Percentiles rank a stretch among this genome's conserved stretches.
phyloP scores from a whole-genome alignment of 2,329 filamentous ascomycete species.

The Apiospora malaysiana region DNA sequence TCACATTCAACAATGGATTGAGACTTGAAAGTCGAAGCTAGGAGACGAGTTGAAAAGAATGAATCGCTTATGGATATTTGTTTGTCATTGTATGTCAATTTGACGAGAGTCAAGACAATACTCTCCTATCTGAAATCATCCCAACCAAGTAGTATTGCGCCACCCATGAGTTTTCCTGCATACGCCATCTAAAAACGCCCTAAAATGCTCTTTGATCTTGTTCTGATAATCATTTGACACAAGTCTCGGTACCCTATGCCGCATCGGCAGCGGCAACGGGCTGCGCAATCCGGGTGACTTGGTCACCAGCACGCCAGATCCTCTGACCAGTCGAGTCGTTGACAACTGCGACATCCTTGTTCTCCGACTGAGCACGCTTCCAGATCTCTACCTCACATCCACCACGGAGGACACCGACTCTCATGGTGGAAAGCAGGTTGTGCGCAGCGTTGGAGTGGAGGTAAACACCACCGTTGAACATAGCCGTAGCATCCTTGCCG shows the following conservation, averaged over 20 bases:
- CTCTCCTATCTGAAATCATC: background rate
- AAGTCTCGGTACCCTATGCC: constrained; percentile 50
- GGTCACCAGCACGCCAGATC: constrained; percentile 75
- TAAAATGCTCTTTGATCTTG: constrained; percentile 1
- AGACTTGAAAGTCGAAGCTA: background rate
- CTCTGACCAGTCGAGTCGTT: constrained; percentile 73
- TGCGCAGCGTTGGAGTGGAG: constrained; percentile 72
- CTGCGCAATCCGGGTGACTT: constrained; percentile 76
- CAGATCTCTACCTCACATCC: constrained; percentile 73
- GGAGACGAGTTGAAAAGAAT: background rate
- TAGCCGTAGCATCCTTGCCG: constrained; percentile 71
- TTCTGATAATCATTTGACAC: background rate
- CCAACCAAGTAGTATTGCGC: constrained; percentile 14
- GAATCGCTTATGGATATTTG: constrained; percentile 5
- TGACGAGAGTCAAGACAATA: background rate
- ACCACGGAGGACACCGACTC: constrained; percentile 69
- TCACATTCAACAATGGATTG: background rate
- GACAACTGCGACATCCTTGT: constrained; percentile 70
- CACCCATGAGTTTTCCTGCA: constrained; percentile 10
- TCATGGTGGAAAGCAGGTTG: constrained; percentile 71
- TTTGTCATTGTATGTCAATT: constrained; percentile 6
- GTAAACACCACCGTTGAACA: constrained; percentile 74
- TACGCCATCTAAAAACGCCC: constrained; percentile 7
- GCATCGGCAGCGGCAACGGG: constrained; percentile 75
- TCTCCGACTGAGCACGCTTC: constrained; percentile 71